Conservation (phyloP, 176 grass and related monocot genomes). For the Triticum dicoccoides region DNA sequence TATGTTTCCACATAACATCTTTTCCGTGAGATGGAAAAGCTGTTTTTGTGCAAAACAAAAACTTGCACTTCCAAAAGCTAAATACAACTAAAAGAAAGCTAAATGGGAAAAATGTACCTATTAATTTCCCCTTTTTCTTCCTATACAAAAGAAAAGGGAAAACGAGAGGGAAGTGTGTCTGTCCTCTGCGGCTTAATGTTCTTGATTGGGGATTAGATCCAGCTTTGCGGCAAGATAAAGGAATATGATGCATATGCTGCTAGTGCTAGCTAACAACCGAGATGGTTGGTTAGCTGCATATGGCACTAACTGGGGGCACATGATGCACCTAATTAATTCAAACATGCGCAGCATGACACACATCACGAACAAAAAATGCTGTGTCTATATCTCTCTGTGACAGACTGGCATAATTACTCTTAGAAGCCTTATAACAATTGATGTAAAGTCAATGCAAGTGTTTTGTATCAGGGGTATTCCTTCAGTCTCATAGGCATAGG, state of each 20-base stretch:
- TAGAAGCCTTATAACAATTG: background rate
- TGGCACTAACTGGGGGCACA: slow-evolving; percentile 18
- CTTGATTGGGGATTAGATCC: slow-evolving; percentile 2
- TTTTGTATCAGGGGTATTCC: background rate
- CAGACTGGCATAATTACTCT: background rate
- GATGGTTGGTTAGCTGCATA: slow-evolving; percentile 17
- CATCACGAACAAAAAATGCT: background rate
- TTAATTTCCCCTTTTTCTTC: too few relatives aligned
- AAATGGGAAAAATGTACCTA: too few relatives aligned
- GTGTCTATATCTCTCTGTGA: background rate
- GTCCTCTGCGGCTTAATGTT: background rate
- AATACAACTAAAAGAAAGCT: too few relatives aligned
- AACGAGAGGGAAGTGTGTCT: background rate
- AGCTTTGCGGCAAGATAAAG: slow-evolving; percentile 28
- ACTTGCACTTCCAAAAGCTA: too few relatives aligned
- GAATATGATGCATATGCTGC: slow-evolving; percentile 7
- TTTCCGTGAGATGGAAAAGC: too few relatives aligned
- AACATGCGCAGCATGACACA: slow-evolving; percentile 9
- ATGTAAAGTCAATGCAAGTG: background rate
- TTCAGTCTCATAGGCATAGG: background rate
- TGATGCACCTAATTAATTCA: slow-evolving; percentile 14
- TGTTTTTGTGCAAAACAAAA: too few relatives aligned
- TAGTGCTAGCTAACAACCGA: slow-evolving; percentile 13
- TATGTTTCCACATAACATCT: too few relatives aligned
- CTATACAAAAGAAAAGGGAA: background rate